Evolutionary conservation across 768 basidiomycete species (phyloP).

Genomic region (Cyclocybe aegerita): DNA sequence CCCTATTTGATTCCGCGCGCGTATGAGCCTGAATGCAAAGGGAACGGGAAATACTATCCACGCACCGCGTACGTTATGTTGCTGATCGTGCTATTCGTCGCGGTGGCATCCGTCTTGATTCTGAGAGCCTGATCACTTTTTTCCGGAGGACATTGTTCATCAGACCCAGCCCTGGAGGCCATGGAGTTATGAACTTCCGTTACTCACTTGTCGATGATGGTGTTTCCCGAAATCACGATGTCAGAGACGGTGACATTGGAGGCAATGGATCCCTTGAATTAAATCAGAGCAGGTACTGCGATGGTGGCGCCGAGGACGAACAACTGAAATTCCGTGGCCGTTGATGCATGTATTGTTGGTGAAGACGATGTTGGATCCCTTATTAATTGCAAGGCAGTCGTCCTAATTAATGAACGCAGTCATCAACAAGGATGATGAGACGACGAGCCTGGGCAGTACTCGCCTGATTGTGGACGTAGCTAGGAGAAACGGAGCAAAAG

Average conservation of each 20-base stretch:
- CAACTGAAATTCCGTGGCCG: slow-evolving; percentile 69
- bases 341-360: slow-evolving; percentile 51
- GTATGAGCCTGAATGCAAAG: background rate
- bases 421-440: background rate
- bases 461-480: slow-evolving; percentile 36
- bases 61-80: slow-evolving; percentile 50
- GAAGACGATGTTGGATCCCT: slow-evolving; percentile 45
- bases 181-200: too few species aligned
- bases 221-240: slow-evolving; percentile 51
- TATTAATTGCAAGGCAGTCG: slow-evolving; percentile 60
- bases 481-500: slow-evolving; percentile 4
- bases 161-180: too few species aligned
- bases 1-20: slow-evolving; percentile 27
- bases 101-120: slow-evolving; percentile 53
- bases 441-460: slow-evolving; percentile 31
- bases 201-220: slow-evolving; percentile 50
- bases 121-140: slow-evolving; percentile 53
- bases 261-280: slow-evolving; percentile 50
- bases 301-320: slow-evolving; percentile 1
- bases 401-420: slow-evolving; percentile 35
- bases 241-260: slow-evolving; percentile 45
- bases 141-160: too few species aligned
- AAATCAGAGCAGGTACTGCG: background rate
- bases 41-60: background rate
- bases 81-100: slow-evolving; percentile 46